Conservation (phyloP, 495 filamentous ascomycete genomes). For the Talaromyces adpressus region DNA sequence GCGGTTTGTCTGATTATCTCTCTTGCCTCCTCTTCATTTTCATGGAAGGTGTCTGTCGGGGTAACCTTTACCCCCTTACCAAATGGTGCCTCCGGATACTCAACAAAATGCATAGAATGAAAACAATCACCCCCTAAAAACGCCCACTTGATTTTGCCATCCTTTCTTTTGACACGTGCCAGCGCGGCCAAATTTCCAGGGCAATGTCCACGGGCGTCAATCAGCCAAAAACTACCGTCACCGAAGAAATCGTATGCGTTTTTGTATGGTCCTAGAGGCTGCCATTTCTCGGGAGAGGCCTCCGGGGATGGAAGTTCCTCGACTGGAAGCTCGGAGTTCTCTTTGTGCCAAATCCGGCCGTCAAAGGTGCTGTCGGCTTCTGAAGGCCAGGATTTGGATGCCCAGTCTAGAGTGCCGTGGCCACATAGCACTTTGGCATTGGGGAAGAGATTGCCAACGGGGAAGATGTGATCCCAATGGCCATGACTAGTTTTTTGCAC, state of each 20-base stretch:
- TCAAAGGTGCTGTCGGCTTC: background rate
- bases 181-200: slow-evolving; percentile 19
- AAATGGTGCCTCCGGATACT: slow-evolving; percentile 2
- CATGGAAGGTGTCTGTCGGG: background rate
- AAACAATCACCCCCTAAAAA: slow-evolving; percentile 1
- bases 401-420: background rate
- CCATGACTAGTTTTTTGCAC: background rate
- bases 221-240: slow-evolving; percentile 25
- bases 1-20: background rate
- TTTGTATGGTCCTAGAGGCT: slow-evolving; percentile 20
- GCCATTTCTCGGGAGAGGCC: background rate
- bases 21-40: background rate
- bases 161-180: slow-evolving; percentile 1
- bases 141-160: slow-evolving; percentile 1
- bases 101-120: background rate
- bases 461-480: slow-evolving; percentile 4
- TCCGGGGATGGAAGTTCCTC: background rate
- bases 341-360: background rate
- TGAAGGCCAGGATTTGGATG: background rate
- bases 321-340: background rate
- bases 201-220: slow-evolving; percentile 24
- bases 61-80: slow-evolving; percentile 3
- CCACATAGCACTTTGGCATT: slow-evolving; percentile 1
- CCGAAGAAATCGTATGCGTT: slow-evolving; percentile 23
- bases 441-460: background rate